phyloP scores from a whole-genome alignment of 805 yeast genomes.

The Ogataea trehaloabstinens region DNA sequence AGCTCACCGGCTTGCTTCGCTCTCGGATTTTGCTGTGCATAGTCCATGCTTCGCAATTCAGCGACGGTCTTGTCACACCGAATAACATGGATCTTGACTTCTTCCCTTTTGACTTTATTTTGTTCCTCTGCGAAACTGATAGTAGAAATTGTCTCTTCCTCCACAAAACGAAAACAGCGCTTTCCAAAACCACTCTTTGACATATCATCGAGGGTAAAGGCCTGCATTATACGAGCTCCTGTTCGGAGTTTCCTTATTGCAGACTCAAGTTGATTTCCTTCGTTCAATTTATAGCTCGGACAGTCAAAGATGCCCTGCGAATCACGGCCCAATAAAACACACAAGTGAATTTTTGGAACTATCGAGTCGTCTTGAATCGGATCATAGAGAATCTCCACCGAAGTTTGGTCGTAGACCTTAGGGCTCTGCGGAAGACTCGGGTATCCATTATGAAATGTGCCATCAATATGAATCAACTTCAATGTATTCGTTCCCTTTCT shows the following conservation, averaged over 20 bases:
- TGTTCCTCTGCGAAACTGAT: conserved; percentile 41
- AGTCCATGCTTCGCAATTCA: conserved; percentile 72
- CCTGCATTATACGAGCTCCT: conserved; percentile 86
- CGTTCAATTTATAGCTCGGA: conserved; percentile 49
- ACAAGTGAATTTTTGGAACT: conserved; percentile 76
- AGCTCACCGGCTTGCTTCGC: conserved; percentile 76
- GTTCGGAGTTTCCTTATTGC: conserved; percentile 73
- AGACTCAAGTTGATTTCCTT: conserved; percentile 61
- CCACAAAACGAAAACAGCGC: conserved; percentile 71
- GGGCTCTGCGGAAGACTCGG: conserved; percentile 20
- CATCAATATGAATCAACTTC: conserved; percentile 46
- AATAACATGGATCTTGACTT: conserved; percentile 77
- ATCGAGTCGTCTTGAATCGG: conserved; percentile 38
- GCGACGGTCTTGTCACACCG: conserved; percentile 63
- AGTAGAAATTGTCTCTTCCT: conserved; percentile 57
- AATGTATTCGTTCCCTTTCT: conserved; percentile 62
- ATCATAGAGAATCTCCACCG: conserved; percentile 39
- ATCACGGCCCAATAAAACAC: conserved; percentile 72
- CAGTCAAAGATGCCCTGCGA: conserved; percentile 70
- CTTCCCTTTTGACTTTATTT: conserved; percentile 35
- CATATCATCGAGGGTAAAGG: conserved; percentile 90
- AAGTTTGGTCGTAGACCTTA: conserved; percentile 14
- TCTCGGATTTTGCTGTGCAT: conserved; percentile 80
- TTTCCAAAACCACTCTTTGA: conserved; percentile 70
- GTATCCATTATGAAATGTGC: conserved; percentile 34